Conservation (phyloP, 371 early-diverging fungal genomes). For the Fennellomyces sp. region DNA sequence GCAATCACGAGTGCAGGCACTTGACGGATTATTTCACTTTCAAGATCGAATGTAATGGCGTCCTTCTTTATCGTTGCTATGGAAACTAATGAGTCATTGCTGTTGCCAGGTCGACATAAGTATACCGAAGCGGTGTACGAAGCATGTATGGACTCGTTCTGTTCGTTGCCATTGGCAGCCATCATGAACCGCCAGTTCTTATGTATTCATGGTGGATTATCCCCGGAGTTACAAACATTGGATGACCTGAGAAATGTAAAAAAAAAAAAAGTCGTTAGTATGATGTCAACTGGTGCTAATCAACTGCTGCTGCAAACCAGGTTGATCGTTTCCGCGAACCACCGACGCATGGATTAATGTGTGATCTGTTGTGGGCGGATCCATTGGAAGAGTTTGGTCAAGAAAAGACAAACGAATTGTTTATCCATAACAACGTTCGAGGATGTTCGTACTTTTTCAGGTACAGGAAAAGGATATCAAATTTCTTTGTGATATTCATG, state of each 20-base stretch:
- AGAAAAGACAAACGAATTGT: conserved; percentile 80
- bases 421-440: conserved; percentile 89
- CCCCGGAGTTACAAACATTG: conserved; percentile 89
- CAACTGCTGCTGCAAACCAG: conserved; percentile 26
- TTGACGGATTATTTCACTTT: conserved; percentile 98
- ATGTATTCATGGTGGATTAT: conserved; percentile 99
- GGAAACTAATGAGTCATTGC: conserved; percentile 11
- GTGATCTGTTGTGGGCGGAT: conserved; percentile 98
- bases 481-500: conserved; percentile 1
- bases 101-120: conserved; percentile 81
- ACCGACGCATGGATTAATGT: conserved; percentile 94
- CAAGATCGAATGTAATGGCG: conserved; percentile 88
- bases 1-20: conserved; percentile 98
- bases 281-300: background rate
- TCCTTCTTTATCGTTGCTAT: background rate
- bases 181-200: conserved; percentile 96
- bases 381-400: conserved; percentile 96
- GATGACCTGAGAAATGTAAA: conserved; percentile 79
- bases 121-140: conserved; percentile 95
- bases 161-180: conserved; percentile 94
- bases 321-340: conserved; percentile 96
- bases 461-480: conserved; percentile 25
- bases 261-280: background rate
- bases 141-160: conserved; percentile 91
- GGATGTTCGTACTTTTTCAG: conserved; percentile 95